Conservation (phyloP, 768 basidiomycete genomes). For the Pulveroboletus sp. region DNA sequence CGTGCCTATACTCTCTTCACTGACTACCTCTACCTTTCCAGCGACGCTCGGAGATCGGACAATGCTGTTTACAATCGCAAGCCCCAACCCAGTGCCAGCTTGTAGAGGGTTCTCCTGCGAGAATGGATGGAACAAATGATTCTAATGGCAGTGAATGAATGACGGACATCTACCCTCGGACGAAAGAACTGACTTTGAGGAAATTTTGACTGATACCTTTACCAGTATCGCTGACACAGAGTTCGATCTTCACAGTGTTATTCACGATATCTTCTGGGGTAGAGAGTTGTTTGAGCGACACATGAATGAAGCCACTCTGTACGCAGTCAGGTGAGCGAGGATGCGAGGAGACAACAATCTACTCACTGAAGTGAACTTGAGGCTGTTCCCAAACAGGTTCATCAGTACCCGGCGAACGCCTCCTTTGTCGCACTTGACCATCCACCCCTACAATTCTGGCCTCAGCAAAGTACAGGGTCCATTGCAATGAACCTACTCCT, state of each 20-base stretch:
- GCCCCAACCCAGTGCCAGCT: constrained; percentile 88
- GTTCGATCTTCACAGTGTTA: constrained; percentile 70
- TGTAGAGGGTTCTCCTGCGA: constrained; percentile 95
- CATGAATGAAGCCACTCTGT: constrained; percentile 87
- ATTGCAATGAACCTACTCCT: constrained; percentile 45
- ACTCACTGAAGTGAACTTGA: constrained; percentile 85
- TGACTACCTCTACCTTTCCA: constrained; percentile 93
- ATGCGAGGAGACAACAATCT: neutral
- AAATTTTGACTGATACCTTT: constrained; percentile 96
- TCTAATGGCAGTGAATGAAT: constrained; percentile 39
- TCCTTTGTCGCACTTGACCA: constrained; percentile 84
- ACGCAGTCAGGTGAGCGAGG: constrained; percentile 4
- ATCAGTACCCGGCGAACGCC: constrained; percentile 89
- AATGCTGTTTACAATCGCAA: constrained; percentile 94
- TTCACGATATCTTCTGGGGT: constrained; percentile 49
- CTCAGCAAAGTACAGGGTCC: constrained; percentile 6
- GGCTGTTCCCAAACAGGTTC: constrained; percentile 92
- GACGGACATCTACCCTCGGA: neutral
- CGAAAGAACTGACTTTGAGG: constrained; percentile 56
- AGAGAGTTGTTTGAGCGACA: constrained; percentile 74
- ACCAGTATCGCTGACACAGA: constrained; percentile 85
- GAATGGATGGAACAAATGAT: constrained; percentile 95
- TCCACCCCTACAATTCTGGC: constrained; percentile 66
- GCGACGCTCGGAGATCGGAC: constrained; percentile 80
- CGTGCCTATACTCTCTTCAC: constrained; percentile 85